Evolutionary conservation across 75 land plant species (phyloP).

Genomic region (Cupressus sempervirens): DNA sequence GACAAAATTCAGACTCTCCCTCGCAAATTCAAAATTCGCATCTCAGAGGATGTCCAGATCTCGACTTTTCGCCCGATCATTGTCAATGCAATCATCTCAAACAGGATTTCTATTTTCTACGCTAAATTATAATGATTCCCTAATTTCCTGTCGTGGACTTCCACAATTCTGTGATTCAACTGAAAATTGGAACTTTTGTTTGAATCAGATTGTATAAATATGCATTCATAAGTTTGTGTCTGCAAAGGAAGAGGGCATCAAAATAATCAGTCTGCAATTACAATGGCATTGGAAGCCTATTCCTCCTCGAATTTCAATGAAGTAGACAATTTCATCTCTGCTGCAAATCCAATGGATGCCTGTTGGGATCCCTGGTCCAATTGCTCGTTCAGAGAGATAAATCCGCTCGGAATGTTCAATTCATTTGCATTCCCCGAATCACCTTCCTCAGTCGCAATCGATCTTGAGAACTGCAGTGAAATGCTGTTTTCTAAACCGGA

Average conservation of each 20-base stretch:
- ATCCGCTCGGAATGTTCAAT: not conserved
- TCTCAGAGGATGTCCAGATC: not conserved
- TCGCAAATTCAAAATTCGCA: not conserved
- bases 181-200: no score
- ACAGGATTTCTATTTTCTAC: not conserved
- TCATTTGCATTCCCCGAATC: not conserved
- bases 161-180: no score
- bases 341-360: not conserved
- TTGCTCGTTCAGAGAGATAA: not conserved
- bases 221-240: no score
- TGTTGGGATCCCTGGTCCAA: not conserved
- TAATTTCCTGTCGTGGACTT: not conserved
- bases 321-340: not conserved
- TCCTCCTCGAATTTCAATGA: not conserved
- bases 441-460: not conserved
- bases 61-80: not conserved
- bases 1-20: no score
- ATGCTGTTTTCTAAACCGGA: not conserved
- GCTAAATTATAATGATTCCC: not conserved
- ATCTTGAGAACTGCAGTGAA: not conserved
- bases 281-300: not conserved
- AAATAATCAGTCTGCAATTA: not conserved
- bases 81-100: not conserved
- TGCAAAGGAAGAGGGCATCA: not conserved
- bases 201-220: no score